phyloP scores from a whole-genome alignment of 164 flowering plant genomes.

The Umbilicus rupestris region DNA sequence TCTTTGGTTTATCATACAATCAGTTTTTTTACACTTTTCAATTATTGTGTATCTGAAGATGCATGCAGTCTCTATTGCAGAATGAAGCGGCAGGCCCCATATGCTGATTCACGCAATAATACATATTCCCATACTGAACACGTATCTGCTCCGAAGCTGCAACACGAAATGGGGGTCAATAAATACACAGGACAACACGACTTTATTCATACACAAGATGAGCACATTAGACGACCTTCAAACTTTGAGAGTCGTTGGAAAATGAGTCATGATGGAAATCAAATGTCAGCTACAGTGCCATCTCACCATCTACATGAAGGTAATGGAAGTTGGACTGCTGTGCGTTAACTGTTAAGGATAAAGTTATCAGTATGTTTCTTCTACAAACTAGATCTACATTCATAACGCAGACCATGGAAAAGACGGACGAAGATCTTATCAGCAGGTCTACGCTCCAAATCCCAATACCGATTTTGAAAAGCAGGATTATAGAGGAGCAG shows the following conservation, averaged over 20 bases:
- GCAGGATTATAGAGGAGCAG: conserved; percentile 31
- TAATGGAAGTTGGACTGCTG: not conserved
- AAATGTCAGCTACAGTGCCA: conserved; percentile 17
- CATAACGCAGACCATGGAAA: conserved; percentile 38
- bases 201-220: conserved; percentile 23
- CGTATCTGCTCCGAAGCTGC: conserved; percentile 21
- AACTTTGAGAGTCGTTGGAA: conserved; percentile 23
- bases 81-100: conserved; percentile 29
- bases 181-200: conserved; percentile 23
- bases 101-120: conserved; percentile 21
- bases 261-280: conserved; percentile 27
- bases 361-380: not conserved
- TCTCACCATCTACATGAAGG: conserved; percentile 22
- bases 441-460: conserved; percentile 37
- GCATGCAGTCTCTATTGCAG: not conserved
- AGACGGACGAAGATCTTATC: conserved; percentile 33
- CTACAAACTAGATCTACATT: not conserved
- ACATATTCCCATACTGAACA: conserved; percentile 24
- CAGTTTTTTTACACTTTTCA: not conserved
- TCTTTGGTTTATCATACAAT: not conserved
- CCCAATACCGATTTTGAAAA: conserved; percentile 30
- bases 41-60: not conserved
- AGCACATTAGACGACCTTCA: conserved; percentile 13
- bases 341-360: not conserved
- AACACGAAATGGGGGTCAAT: conserved; percentile 13